Conservation (phyloP, 495 filamentous ascomycete genomes). For the Cercophora samala region DNA sequence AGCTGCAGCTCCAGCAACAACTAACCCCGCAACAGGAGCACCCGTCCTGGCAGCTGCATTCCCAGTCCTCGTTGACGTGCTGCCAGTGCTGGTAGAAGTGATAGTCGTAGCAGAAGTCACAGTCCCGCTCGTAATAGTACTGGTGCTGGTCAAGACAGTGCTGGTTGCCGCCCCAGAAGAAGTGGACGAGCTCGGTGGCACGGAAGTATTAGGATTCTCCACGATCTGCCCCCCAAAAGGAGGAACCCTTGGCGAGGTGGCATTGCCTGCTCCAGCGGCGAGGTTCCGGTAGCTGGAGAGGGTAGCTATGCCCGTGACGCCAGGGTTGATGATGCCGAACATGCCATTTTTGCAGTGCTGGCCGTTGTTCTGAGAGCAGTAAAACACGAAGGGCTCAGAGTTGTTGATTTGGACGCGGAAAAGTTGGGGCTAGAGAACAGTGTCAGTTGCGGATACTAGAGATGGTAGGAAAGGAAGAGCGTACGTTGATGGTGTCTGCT, state of each 20-base stretch:
- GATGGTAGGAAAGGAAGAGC: constrained; percentile 10
- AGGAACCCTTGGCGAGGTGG: constrained; percentile 16
- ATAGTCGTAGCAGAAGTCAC: constrained; percentile 1
- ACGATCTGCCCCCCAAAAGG: constrained; percentile 26
- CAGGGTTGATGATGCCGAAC: constrained; percentile 38
- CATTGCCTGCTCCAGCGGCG: constrained; percentile 20
- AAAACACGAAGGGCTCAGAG: constrained; percentile 53
- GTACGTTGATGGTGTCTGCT: constrained; percentile 25
- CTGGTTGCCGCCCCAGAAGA: background rate
- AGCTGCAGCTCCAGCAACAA: constrained; percentile 15
- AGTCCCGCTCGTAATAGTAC: background rate
- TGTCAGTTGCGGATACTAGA: background rate
- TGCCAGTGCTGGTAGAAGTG: background rate
- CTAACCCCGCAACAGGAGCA: constrained; percentile 18
- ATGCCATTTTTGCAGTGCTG: constrained; percentile 38
- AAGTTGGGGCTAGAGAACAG: constrained; percentile 25
- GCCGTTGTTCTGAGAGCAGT: constrained; percentile 45
- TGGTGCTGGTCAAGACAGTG: background rate
- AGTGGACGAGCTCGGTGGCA: background rate
- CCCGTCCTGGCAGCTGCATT: constrained; percentile 7
- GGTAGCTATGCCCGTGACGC: constrained; percentile 3
- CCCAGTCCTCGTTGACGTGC: constrained; percentile 5
- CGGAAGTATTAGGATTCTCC: constrained; percentile 3
- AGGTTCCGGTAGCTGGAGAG: constrained; percentile 23
- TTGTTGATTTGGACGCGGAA: constrained; percentile 52